These are phyloP conservation scores for Cercophora sp. DNA, from an alignment of 495 filamentous ascomycete genomes.

Conservation along the genomic window DNA sequence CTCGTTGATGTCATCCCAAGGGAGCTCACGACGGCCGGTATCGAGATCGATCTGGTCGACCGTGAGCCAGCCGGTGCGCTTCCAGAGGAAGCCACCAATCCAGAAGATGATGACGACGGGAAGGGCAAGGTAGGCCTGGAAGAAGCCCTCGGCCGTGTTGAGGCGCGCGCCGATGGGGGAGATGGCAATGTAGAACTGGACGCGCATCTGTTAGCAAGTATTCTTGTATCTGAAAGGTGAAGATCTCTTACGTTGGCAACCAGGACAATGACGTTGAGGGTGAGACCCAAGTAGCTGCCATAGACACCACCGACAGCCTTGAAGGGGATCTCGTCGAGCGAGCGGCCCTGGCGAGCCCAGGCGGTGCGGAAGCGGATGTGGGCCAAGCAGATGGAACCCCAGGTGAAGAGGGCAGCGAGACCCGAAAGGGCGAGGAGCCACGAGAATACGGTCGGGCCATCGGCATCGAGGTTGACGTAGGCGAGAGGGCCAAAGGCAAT, in stretches of 20 bases:
- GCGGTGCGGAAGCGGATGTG: conserved; percentile 63
- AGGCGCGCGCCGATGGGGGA: conserved; percentile 38
- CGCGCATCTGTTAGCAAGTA: neutral
- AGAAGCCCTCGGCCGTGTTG: conserved; percentile 62
- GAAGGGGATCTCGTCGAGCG: conserved; percentile 68
- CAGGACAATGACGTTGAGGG: conserved; percentile 57
- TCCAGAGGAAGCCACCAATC: conserved; percentile 59
- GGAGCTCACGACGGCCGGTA: conserved; percentile 54
- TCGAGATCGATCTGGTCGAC: conserved; percentile 60
- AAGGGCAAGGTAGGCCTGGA: conserved; percentile 72
- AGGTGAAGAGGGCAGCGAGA: conserved; percentile 67
- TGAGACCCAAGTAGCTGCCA: conserved; percentile 63
- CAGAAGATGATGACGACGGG: conserved; percentile 81
- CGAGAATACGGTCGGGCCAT: conserved; percentile 49
- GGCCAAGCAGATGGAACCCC: conserved; percentile 68
- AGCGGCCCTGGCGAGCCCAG: conserved; percentile 61
- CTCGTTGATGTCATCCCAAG: conserved; percentile 53
- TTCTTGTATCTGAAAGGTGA: neutral
- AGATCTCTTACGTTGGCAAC: conserved; percentile 56
- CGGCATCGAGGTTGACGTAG: conserved; percentile 50
- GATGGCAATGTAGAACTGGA: conserved; percentile 49
- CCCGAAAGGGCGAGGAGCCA: conserved; percentile 71
- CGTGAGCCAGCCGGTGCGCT: conserved; percentile 53
- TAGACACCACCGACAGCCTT: conserved; percentile 59
- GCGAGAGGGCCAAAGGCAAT: conserved; percentile 51